phyloP scores from a whole-genome alignment of 805 yeast species.

The Zygosaccharomyces lentus region DNA sequence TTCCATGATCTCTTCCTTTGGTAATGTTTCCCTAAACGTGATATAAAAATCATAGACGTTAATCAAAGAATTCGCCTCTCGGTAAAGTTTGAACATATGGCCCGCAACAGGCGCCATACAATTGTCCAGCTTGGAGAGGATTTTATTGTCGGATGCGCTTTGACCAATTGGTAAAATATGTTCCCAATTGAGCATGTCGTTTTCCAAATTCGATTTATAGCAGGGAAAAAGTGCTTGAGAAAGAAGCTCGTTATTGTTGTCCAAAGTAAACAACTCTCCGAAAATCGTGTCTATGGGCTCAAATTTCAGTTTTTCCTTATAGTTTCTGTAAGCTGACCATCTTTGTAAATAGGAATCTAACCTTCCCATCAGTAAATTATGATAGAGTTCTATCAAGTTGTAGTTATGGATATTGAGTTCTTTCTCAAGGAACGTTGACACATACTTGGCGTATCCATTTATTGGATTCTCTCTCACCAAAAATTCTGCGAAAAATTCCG shows the following conservation, averaged over 20 bases:
- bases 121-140: constrained; percentile 32
- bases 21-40: constrained; percentile 55
- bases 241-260: constrained; percentile 30
- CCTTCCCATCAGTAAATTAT: constrained; percentile 26
- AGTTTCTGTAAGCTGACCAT: constrained; percentile 28
- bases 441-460: constrained; percentile 30
- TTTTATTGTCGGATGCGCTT: constrained; percentile 6
- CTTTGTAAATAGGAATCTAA: constrained; percentile 20
- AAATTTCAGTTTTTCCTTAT: constrained; percentile 22
- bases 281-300: constrained; percentile 33
- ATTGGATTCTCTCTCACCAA: constrained; percentile 35
- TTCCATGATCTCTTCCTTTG: constrained; percentile 27
- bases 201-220: constrained; percentile 31
- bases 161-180: constrained; percentile 18
- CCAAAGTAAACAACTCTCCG: constrained; percentile 34
- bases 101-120: constrained; percentile 49
- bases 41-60: constrained; percentile 64
- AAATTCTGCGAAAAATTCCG: constrained; percentile 33
- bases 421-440: constrained; percentile 26
- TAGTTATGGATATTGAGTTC: constrained; percentile 26
- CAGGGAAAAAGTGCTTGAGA: constrained; percentile 33
- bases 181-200: constrained; percentile 32
- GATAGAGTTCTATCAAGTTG: constrained; percentile 32
- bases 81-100: constrained; percentile 60
- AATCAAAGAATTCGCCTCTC: constrained; percentile 71